A percentile compares a stretch with the other conserved stretches of the same genome.
Conservation (phyloP, 2,329 filamentous ascomycete genomes). For the Arthrobotrys conoides region DNA sequence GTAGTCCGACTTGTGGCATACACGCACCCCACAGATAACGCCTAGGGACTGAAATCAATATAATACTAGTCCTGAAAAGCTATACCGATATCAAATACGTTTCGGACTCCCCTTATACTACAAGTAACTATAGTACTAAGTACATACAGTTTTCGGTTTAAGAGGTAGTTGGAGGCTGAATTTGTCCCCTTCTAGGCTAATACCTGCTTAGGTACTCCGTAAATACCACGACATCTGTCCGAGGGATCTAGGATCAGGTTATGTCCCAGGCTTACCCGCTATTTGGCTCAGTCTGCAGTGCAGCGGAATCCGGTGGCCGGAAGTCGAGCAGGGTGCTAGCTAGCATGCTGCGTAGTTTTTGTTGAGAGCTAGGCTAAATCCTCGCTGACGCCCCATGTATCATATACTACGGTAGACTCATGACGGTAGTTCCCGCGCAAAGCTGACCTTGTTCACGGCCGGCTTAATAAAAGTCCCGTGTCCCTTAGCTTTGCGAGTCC, state of each 20-base stretch:
- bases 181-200: neutral
- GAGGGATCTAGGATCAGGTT: neutral
- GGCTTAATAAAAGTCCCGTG: neutral
- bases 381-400: neutral
- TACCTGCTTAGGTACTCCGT: no score
- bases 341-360: neutral
- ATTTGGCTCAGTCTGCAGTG: neutral
- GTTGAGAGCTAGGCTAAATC: conserved; percentile 6
- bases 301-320: conserved; percentile 1
- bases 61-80: no score
- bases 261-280: no score
- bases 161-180: neutral
- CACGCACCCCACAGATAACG: no score
- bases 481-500: neutral
- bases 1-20: no score
- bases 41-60: no score
- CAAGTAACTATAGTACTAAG: no score
- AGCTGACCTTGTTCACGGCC: neutral
- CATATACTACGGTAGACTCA: no score
- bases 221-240: neutral
- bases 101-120: no score
- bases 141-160: no score
- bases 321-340: neutral
- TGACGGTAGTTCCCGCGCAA: neutral
- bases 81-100: no score